Evolutionary conservation across 148 eudicot genomes (phyloP), one percentile per base, ranked within the genome.

Genomic region (Dysphania ambrosioides): DNA sequence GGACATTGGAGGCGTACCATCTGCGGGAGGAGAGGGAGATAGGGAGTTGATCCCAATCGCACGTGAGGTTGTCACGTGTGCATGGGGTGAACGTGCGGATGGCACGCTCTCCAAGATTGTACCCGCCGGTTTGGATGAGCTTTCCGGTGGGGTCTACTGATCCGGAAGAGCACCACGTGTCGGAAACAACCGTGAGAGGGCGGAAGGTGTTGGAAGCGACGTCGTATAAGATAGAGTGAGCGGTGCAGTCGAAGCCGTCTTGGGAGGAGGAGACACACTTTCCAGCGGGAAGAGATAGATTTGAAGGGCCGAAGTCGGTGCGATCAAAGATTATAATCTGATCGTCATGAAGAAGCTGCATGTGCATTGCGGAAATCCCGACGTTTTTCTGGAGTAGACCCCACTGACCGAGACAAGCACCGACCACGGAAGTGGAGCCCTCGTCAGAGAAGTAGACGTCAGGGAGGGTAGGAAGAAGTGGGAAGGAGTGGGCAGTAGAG

Each of bases 281-380:
- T 30, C 78, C 82, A 62, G 38, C 1, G 0, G 96, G 88, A 29
- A 88, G 86, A 10, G 88, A 72, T 68, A 94, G 87, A 11, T 88
- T 85, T 8, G 98, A 94, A 0, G 78, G 62, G 4, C 98, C 97
- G 78, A 93, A 91, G 26, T 94, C 90, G 10, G 96, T 95, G 0
- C 98, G 91, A 72, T 95, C 98, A 67, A 91, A 95, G 21, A 95
- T 84, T 2, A 95, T 60, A 32, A 95, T 80, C 8, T 79, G 83
- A 84, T 86, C 86, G 79, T 88, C 63, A 84, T 83, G 49, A 4
- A 92, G 77, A 26, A 95, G 93, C 35, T 95, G 98, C 96, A 92
- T 90, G 86, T 95, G 98, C 97, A 92, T 92, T 70, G 98, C 98
- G 31, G 97, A 92, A 34, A 95, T 71, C 31, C 98, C 97, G 32